Evolutionary conservation across 2,329 filamentous ascomycete species (phyloP).

Genomic region (Arachnomyces sp.): DNA sequence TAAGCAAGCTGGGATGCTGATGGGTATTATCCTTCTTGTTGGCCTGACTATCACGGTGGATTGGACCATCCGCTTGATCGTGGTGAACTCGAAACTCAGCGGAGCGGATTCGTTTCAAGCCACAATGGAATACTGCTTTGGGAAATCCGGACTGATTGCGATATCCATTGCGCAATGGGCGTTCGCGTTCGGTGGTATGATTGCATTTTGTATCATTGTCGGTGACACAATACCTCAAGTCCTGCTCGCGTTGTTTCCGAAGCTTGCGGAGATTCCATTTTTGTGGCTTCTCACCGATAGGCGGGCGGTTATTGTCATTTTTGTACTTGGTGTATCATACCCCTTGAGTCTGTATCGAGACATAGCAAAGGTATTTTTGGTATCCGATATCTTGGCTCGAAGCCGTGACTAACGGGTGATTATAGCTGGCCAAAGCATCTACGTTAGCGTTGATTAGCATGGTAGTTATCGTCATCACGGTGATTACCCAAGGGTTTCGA

Average conservation of each 20-base stretch:
- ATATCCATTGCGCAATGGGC: conserved; percentile 93
- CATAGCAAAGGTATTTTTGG: conserved; percentile 71
- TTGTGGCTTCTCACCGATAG: conserved; percentile 76
- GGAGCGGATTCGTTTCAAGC: conserved; percentile 91
- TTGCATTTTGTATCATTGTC: conserved; percentile 95
- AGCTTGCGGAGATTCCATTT: conserved; percentile 62
- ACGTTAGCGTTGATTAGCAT: conserved; percentile 90
- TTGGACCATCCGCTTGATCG: conserved; percentile 96
- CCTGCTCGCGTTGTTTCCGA: conserved; percentile 71
- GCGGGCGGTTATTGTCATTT: conserved; percentile 77
- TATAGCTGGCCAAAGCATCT: conserved; percentile 86
- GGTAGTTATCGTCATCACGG: conserved; percentile 78
- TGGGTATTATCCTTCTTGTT: conserved; percentile 71
- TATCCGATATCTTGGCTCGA: not conserved
- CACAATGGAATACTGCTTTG: conserved; percentile 93
- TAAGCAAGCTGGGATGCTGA: conserved; percentile 76
- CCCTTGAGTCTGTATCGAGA: conserved; percentile 90
- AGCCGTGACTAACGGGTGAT: conserved; percentile 6
- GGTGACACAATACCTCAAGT: conserved; percentile 95
- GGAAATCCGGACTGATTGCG: conserved; percentile 75
- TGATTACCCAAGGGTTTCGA: conserved; percentile 73
- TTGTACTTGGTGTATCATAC: conserved; percentile 78
- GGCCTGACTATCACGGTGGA: conserved; percentile 77
- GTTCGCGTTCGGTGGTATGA: conserved; percentile 98
- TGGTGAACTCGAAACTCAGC: conserved; percentile 94